Base-by-base conservation (phyloP, 768 basidiomycete species). In the Xerocomus spinulosus region DNA sequence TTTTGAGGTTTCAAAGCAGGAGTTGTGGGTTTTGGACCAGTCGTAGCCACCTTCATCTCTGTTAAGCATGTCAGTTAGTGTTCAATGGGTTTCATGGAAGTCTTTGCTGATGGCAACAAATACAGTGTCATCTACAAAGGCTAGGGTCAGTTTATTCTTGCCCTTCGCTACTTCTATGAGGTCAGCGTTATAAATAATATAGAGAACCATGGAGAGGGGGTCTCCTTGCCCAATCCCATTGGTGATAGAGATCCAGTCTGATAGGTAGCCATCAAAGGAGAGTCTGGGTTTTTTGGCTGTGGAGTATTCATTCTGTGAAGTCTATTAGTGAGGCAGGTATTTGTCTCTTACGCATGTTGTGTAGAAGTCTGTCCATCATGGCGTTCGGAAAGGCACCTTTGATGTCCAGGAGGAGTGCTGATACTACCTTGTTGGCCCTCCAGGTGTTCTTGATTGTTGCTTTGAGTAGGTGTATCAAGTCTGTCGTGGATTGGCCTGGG, bases 141-240 rank as follows among this genome's bases (percentile, higher is more conserved):
- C 64, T 5, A 63, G 40, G 2, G 65, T 44, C 0, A 54, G 20
- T 37, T 68, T 58, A 0, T 49, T 29, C 3, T 49, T 39, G 0
- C 18, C 9, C 2, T 43, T 45, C 0, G 65, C 49, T 0, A 41
- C 15, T 0, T 58, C 36, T 0, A 58, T 18, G 0, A 68, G 48
- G 41, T 56, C 49, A 0, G 67, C 9, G 41, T 70, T 72, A 53
- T 66, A 70, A 13, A 70, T 59, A 5, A 62, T 52, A 42, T 67
- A 70, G 0, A 64, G 44, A 1, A 69, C 48, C 36, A 62, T 61
- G 0, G 67, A 67, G 2, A 62, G 44, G 0, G 67, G 68, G 49
- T 66, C 61, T 0, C 71, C 71, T 49, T 72, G 68, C 2, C 64
- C 62, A 0, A 69, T 63, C 0, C 70, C 62, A 13, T 61, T 62